Conservation (phyloP, 2,329 filamentous ascomycete species). For the Davidsoniella virescens region DNA sequence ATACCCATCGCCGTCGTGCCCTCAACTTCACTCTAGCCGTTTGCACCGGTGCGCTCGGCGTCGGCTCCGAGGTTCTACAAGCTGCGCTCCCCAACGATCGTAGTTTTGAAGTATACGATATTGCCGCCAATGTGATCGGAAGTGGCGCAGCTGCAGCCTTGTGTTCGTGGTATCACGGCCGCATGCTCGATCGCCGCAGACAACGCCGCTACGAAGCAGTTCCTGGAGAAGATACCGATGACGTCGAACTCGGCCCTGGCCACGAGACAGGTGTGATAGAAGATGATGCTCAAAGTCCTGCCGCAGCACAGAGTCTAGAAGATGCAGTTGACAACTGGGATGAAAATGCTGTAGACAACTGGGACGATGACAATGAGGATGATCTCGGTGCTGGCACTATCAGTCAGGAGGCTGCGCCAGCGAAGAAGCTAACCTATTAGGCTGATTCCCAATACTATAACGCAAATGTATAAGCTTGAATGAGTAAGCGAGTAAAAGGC, state of each 20-base stretch:
- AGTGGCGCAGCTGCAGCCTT: constrained; percentile 54
- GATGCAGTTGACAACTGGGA: constrained; percentile 89
- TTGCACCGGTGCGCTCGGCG: constrained; percentile 54
- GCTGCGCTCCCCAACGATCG: constrained; percentile 58
- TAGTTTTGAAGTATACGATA: constrained; percentile 62
- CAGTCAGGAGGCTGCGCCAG: constrained; percentile 15
- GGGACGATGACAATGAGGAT: constrained; percentile 35
- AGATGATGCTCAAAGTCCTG: constrained; percentile 16
- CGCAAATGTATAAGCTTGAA: too few species aligned
- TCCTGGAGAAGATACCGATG: constrained; percentile 41
- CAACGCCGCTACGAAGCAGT: constrained; percentile 54
- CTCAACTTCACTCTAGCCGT: constrained; percentile 69
- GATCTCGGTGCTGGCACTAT: constrained; percentile 16
- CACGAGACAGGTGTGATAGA: constrained; percentile 51
- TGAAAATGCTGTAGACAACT: constrained; percentile 52
- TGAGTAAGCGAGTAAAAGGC: too few species aligned
- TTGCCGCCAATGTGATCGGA: constrained; percentile 74
- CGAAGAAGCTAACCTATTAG: constrained; percentile 23
- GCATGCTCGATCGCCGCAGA: constrained; percentile 82
- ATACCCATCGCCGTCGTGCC: constrained; percentile 71
- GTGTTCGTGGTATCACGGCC: constrained; percentile 83
- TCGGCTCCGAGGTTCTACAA: constrained; percentile 65
- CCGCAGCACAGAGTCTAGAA: constrained; percentile 36
- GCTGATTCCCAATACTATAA: too few species aligned
- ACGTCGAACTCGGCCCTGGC: constrained; percentile 62